Percentiles rank a stretch among this genome's conserved stretches.
These are phyloP conservation scores for Takakia lepidozioides DNA, from an alignment of 225 moss, liverwort and hornwort species.

Conservation along the genomic window DNA sequence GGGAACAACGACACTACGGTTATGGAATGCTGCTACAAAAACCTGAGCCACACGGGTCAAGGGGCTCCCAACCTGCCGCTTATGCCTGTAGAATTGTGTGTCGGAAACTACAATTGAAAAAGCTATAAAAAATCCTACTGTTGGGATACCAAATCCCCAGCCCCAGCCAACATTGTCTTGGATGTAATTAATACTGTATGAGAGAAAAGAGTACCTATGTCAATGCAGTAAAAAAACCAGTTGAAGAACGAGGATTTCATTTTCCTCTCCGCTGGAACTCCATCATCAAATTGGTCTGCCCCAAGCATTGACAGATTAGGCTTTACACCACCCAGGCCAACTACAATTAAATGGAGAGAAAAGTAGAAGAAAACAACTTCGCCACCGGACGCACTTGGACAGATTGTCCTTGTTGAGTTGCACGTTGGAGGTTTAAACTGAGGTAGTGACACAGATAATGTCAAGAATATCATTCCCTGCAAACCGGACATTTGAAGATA, in stretches of 20 bases:
- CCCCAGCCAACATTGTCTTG: constrained; percentile 2
- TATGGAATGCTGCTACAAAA: constrained; percentile 16
- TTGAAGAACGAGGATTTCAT: constrained; percentile 16
- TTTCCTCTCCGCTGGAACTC: neutral
- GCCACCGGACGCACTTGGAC: no score
- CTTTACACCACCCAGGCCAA: constrained; percentile 19
- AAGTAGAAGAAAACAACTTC: no score
- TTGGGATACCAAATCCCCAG: constrained; percentile 13
- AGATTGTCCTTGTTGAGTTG: no score
- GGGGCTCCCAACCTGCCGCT: constrained; percentile 3
- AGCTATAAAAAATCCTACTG: constrained; percentile 4
- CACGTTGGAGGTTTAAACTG: no score
- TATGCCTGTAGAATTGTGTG: constrained; percentile 13
- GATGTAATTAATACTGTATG: constrained; percentile 4
- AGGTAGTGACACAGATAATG: no score
- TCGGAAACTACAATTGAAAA: constrained; percentile 9
- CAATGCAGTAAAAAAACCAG: constrained; percentile 17
- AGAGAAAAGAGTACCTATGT: constrained; percentile 14
- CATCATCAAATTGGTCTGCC: constrained; percentile 24
- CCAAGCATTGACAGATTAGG: constrained; percentile 14
- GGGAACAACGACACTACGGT: no score
- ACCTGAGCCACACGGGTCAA: constrained; percentile 18
- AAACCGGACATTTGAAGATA: no score
- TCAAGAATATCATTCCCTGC: no score
- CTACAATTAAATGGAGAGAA: no score